phyloP scores from a whole-genome alignment of 345 rosid species.

The Punica granatum region DNA sequence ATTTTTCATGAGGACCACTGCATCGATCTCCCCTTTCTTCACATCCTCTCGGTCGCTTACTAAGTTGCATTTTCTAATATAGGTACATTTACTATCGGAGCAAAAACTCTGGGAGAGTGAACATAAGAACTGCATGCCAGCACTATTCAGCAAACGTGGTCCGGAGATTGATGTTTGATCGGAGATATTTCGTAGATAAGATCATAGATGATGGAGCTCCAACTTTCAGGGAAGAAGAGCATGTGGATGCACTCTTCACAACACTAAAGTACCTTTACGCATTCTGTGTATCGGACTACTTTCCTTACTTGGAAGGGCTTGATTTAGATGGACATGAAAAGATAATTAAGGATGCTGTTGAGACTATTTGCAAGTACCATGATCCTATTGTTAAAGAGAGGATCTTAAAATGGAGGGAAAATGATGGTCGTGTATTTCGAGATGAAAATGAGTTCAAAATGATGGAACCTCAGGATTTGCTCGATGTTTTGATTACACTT shows the following conservation, averaged over 20 bases:
- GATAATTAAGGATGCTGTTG: conserved; percentile 5
- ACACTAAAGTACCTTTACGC: conserved; percentile 11
- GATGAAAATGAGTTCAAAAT: too few relatives aligned
- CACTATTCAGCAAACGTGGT: conserved; percentile 18
- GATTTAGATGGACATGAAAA: conserved; percentile 20
- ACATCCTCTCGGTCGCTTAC: too few relatives aligned
- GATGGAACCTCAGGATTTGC: conserved; percentile 28
- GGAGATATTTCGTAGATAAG: conserved; percentile 18
- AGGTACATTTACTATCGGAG: conserved; percentile 18
- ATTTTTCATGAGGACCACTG: too few relatives aligned
- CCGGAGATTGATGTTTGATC: conserved; percentile 26
- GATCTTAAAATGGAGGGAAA: conserved; percentile 17
- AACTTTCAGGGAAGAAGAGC: conserved; percentile 12
- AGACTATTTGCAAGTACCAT: conserved; percentile 8
- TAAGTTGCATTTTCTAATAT: too few relatives aligned
- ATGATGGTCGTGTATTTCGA: not conserved
- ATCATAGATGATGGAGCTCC: conserved; percentile 16
- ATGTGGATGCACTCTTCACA: conserved; percentile 16
- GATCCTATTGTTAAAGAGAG: conserved; percentile 5
- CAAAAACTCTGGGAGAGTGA: conserved; percentile 5
- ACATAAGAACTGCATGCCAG: conserved; percentile 1
- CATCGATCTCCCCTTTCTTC: too few relatives aligned
- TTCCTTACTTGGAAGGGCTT: conserved; percentile 16
- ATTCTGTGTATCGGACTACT: conserved; percentile 15
- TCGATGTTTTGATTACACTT: conserved; percentile 33